Evolutionary conservation across 2,329 filamentous ascomycete genomes (phyloP), one percentile per base, ranked within the genome.

Genomic region (Ophiostoma quercus): DNA sequence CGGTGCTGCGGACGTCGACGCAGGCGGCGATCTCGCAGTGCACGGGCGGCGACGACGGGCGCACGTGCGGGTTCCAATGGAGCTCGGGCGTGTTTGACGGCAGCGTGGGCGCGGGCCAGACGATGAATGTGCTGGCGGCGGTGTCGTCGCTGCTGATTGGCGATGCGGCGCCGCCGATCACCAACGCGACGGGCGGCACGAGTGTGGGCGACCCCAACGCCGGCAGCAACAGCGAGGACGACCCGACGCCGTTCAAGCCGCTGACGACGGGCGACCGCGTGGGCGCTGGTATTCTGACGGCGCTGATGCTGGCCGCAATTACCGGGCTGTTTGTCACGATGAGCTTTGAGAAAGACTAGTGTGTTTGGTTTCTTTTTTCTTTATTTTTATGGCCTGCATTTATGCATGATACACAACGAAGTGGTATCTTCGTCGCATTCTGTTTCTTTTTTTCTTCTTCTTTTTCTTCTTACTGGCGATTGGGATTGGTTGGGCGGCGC

Each of bases 271-370:
- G 83, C 8, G 91, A 94, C 75, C 86, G 82, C 72, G 89, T 86
- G 7, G 92, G 90, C 12, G 91, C 90, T 51, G 85, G 85, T 12
- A 84, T 92, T 71, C 73, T 83, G 67, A 94, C 90, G 32, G 79
- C 86, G 2, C 67, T 88, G 6, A 77, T 89, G 2, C 76, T 92
- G 1, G 57, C 22, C 0, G 71, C 74, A n/a, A 73, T 76, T 8
- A 74, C 73, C 4, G 75, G 74, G 9, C 76, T 77, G 71, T 79
- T 79, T 74, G 74, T 74, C 1, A 78, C 77, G 75, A 79, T 80
- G 77, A 77, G 75, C 54, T 41, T 75, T 41, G 77, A 71, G 4
- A 29, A 9, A 32, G 71, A 69, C 47, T 67, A 57, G n/a, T 25
- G 51, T 22, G 22, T 16, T 4, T 57, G n/a, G n/a, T 67, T 37